Conservation (phyloP, 2,329 filamentous ascomycete species). For the Fusarium oxysporum region DNA sequence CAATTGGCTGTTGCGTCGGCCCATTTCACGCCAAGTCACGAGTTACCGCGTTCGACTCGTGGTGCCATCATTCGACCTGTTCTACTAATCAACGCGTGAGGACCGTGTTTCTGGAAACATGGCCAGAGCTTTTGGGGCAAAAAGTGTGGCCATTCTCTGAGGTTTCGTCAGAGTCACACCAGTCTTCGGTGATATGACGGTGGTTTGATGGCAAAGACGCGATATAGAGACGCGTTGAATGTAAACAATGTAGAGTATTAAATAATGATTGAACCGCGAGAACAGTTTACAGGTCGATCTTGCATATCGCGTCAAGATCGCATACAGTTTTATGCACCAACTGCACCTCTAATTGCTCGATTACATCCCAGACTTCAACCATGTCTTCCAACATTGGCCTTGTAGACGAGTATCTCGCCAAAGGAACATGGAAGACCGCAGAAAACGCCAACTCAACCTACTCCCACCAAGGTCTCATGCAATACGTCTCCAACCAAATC, state of each 20-base stretch:
- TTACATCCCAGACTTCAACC: neutral
- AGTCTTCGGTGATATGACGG: neutral
- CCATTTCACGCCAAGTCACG: conserved; percentile 37
- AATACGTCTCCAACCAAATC: conserved; percentile 42
- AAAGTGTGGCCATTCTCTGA: neutral
- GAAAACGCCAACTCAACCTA: conserved; percentile 45
- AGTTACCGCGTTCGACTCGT: conserved; percentile 35
- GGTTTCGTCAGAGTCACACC: conserved; percentile 16
- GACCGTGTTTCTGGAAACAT: conserved; percentile 23
- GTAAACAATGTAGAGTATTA: conserved; percentile 1
- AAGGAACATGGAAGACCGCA: conserved; percentile 39
- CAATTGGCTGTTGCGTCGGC: conserved; percentile 18
- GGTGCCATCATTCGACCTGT: conserved; percentile 9
- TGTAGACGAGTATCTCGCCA: conserved; percentile 39
- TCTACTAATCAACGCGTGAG: neutral
- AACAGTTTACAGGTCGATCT: neutral
- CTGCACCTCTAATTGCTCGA: rapidly evolving
- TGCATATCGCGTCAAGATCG: neutral
- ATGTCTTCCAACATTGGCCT: conserved; percentile 29
- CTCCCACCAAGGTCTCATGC: conserved; percentile 42
- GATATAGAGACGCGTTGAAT: neutral
- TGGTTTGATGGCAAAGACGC: neutral
- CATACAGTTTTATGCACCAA: too few relatives aligned
- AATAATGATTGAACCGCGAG: neutral
- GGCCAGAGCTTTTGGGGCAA: neutral